Evolutionary conservation across 2,329 filamentous ascomycete genomes (phyloP), one percentile per base, ranked within the genome.

Genomic region (Calonectria pseudoreteaudii): DNA sequence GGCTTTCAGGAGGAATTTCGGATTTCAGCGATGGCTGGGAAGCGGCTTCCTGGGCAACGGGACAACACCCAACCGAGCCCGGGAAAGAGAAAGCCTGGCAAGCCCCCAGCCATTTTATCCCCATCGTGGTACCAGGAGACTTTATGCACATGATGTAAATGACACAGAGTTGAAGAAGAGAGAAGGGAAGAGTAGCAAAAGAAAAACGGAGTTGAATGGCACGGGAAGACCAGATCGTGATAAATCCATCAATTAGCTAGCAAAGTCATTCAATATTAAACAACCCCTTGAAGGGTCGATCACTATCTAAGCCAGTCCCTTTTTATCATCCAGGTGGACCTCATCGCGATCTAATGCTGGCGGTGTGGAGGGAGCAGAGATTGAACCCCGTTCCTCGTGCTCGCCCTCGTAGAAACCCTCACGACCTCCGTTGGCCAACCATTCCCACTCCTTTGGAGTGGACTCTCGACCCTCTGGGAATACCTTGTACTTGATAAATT

Each of bases 351-450:
- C 52, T 30, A 60, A 47, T 14, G 36, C 72, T 75, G 36, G 53
- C 34, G 14, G 52, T 31, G 53, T 77, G 50, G 52, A 50, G 23
- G 47, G 70, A 20, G 50, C 66, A 16, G 49, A 58, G 10, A 3
- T 90, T 62, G 56, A 62, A 28, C 56, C 34, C 9, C 56, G 34
- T 18, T 62, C 56, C 14, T 62, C 56, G 20, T 11, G 70, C 44
- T 81, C 79, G 0, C 73, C 77, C n/a, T 79, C 78, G 30, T 75
- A 80, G 71, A 81, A 81, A 0, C 80, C 80, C 3, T 80, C 78
- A 0, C 78, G 76, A 0, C 79, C 78, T 20, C 79, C 77, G 13
- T 78, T 79, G 2, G 80, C 77, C 23, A 81, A 70, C 77, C 75
- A 80, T 64, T 81, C 79, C 68, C 67, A 75, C 31, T 71, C 71